Evolutionary conservation across 2,329 filamentous ascomycete genomes (phyloP), one percentile per base, ranked within the genome.

Genomic region (Pseudocercospora fuligena): DNA sequence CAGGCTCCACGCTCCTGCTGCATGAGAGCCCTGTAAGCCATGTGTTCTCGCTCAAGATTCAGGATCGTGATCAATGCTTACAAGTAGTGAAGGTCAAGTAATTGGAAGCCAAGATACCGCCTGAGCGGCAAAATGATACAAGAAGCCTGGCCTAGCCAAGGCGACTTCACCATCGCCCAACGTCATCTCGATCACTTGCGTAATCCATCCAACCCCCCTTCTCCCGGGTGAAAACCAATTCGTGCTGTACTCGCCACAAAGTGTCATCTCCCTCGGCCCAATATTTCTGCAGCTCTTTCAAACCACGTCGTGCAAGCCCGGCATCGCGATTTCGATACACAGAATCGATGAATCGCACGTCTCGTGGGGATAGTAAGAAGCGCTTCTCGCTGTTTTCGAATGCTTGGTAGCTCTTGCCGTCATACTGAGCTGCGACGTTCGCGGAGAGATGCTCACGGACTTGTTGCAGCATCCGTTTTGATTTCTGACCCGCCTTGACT

Each of bases 321-420:
- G 76, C 73, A 69, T 78, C 77, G 8, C 77, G 73, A 76, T 78
- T 79, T 9, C 78, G 74, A 70, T 79, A 79, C 43, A 80, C 77
- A 6, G 72, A 75, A 61, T 79, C 77, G 59, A 73, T 71, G 25
- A 70, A 62, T n/a, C 73, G 58, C 58, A 75, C 74, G 47, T 75
- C 73, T 27, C 56, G 31, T 14, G 73, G 72, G 11, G 67, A 70
- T 11, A 70, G 29, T 25, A 74, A 27, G 61, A 69, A 74, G 6
- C 73, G 68, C 57, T 69, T 70, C 25, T 65, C 61, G 8, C 58
- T 60, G 19, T 54, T 54, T n/a, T 68, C 31, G 56, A 74, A 78
- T 16, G 64, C 47, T 2, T 66, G 69, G 36, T 77, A 77, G 23
- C 19, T 68, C 29, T 74, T 69, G 1, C 67, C 71, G 4, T 53